Evolutionary conservation across 2,329 filamentous ascomycete genomes (phyloP), one percentile per base, ranked within the genome.

Genomic region (Chaetomium globosum): DNA sequence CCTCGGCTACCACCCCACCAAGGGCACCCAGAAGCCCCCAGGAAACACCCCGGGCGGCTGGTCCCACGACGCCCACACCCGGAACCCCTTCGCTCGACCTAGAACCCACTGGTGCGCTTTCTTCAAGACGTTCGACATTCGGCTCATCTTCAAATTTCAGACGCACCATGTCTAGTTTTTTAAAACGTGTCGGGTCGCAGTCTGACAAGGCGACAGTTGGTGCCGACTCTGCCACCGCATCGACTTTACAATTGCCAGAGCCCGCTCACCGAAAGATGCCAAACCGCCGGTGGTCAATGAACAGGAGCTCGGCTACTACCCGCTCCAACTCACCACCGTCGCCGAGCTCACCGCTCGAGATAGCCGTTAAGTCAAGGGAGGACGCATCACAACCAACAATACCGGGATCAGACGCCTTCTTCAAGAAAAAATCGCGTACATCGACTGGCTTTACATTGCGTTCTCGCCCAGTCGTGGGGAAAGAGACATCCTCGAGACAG

Each of bases 301-400:
- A 80, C 69, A 78, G 79, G 59, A 80, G 81, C 54, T 78, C 79
- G 21, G 76, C 75, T 49, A 81, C 79, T 13, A 81, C 79, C 23
- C 80, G 80, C 59, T 81, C 81, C 21, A 81, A 79, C 67, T 80
- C 81, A 8, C 82, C 83, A 5, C 81, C 82, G 2, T 85, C 83
- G 23, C 83, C 83, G 6, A 75, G 76, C 53, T 81, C 80, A 23
- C 77, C 78, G 4, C 73, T 82, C 55, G 79, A 80, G 65, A 80
- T 80, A 77, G 72, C 76, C 12, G 69, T 75, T 49, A 67, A 61
- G 59, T 67, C 66, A 43, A 70, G 67, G 63, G 67, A 72, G 52
- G 67, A 71, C 53, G 62, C 67, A 36, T 69, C 72, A 4, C 72
- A 61, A 8, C 68, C 70, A 12, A 74, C 73, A 46, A 70, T 82